A percentile compares a stretch with the other conserved stretches of the same genome.
Conservation (phyloP, 2,329 filamentous ascomycete genomes). For the Diaporthe helianthi region DNA sequence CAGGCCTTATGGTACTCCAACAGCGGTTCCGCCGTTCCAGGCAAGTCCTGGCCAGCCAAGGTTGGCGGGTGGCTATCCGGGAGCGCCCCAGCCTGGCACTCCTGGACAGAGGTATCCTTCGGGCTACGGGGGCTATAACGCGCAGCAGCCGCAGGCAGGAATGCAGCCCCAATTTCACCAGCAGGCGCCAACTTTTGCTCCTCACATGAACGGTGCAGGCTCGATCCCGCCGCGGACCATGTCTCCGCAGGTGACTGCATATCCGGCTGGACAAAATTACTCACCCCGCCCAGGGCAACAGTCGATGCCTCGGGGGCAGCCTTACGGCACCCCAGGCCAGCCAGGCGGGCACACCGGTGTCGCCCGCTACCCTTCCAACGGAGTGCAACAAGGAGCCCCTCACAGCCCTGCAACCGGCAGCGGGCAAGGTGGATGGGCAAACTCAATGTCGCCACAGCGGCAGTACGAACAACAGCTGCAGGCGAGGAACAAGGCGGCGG, state of each 20-base stretch:
- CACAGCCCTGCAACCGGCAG: slow-evolving; percentile 23
- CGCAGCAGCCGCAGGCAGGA: slow-evolving; percentile 38
- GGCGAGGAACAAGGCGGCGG: slow-evolving; percentile 22
- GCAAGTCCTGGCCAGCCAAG: slow-evolving; percentile 52
- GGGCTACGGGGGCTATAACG: slow-evolving; percentile 39
- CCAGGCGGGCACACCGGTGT: slow-evolving; percentile 31
- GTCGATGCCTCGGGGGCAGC: slow-evolving; percentile 35
- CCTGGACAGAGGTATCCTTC: slow-evolving; percentile 50
- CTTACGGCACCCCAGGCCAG: slow-evolving; percentile 31
- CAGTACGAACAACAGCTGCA: slow-evolving; percentile 40
- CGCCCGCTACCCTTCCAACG: slow-evolving; percentile 32
- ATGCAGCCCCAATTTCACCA: slow-evolving; percentile 38
- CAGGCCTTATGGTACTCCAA: slow-evolving; percentile 52
- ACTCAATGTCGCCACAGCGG: slow-evolving; percentile 38
- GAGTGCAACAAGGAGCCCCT: slow-evolving; percentile 21
- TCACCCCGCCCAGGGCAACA: slow-evolving; percentile 45
- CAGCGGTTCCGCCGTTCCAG: slow-evolving; percentile 56
- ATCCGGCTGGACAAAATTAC: slow-evolving; percentile 47
- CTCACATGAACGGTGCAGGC: slow-evolving; percentile 53
- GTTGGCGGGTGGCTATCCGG: slow-evolving; percentile 48
- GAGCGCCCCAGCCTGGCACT: slow-evolving; percentile 49
- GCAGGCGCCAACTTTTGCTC: slow-evolving; percentile 46
- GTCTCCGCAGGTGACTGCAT: slow-evolving; percentile 50
- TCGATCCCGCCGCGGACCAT: slow-evolving; percentile 50
- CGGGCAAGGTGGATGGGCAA: slow-evolving; percentile 25